These are phyloP conservation scores for Pachysandra terminalis DNA, from an alignment of 164 flowering plant genomes.

Conservation along the genomic window DNA sequence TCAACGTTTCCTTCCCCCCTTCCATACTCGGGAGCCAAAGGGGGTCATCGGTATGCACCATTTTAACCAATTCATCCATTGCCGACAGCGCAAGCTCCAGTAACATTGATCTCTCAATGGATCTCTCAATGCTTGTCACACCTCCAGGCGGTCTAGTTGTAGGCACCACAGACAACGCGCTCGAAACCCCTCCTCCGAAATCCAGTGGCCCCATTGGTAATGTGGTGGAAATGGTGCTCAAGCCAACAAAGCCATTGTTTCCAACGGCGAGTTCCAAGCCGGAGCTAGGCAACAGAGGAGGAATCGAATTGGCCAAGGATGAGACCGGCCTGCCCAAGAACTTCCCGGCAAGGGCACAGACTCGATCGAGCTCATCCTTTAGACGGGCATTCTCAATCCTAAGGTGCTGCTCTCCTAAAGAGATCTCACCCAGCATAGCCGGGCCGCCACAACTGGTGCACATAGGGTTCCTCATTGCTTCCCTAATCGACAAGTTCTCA, in stretches of 20 bases:
- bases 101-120: conserved; percentile 72
- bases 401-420: conserved; percentile 89
- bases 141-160: conserved; percentile 27
- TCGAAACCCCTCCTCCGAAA: conserved; percentile 43
- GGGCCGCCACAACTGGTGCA: conserved; percentile 94
- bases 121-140: conserved; percentile 41
- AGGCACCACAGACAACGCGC: conserved; percentile 33
- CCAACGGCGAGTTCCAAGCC: conserved; percentile 85
- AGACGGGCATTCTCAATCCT: conserved; percentile 87
- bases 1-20: conserved; percentile 60
- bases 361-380: conserved; percentile 87
- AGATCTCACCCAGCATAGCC: conserved; percentile 79
- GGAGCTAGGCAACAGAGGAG: conserved; percentile 53
- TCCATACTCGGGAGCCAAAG: conserved; percentile 71
- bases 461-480: conserved; percentile 87
- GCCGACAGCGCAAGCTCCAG: conserved; percentile 86
- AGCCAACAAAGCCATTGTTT: conserved; percentile 48
- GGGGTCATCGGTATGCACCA: conserved; percentile 80
- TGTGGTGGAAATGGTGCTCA: conserved; percentile 36
- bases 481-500: conserved; percentile 84
- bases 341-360: conserved; percentile 82
- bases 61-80: conserved; percentile 87
- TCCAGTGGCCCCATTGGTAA: conserved; percentile 43
- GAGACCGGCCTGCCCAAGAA: conserved; percentile 80
- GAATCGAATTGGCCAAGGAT: conserved; percentile 28